Conservation (phyloP, 2,329 filamentous ascomycete genomes). For the Exutisphaerella laricina region DNA sequence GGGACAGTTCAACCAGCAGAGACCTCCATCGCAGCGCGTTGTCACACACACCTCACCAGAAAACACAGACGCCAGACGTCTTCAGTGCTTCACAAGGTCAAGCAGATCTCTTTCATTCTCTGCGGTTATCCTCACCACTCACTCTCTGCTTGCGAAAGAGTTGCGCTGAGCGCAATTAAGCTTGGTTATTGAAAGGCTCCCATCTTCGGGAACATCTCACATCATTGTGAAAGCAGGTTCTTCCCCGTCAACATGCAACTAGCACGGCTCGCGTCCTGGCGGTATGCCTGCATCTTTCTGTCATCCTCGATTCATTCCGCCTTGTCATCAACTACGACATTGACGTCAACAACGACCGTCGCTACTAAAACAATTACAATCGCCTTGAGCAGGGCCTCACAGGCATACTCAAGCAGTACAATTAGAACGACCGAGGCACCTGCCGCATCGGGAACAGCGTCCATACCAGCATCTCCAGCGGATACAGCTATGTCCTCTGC, state of each 20-base stretch:
- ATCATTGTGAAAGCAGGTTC: not conserved
- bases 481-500: too few species aligned
- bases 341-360: constrained; percentile 22
- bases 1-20: not conserved
- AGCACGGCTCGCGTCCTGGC: not conserved
- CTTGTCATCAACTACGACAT: constrained; percentile 14
- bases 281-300: constrained; percentile 9
- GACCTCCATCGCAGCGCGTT: not conserved
- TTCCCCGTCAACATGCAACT: not conserved
- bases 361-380: constrained; percentile 21
- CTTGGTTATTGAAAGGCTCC: too few species aligned
- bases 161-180: too few species aligned
- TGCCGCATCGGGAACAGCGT: constrained; percentile 1
- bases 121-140: too few species aligned
- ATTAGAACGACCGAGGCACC: constrained; percentile 5
- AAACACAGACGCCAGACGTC: not conserved
- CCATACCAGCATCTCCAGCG: not conserved
- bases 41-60: not conserved
- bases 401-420: constrained; percentile 8
- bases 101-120: too few species aligned
- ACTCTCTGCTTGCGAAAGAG: too few species aligned
- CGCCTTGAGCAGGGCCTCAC: constrained; percentile 7
- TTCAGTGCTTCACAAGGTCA: too few species aligned
- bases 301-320: too few species aligned
- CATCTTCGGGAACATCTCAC: too few species aligned